Percentiles rank a stretch among this genome's conserved stretches.
phyloP scores from a whole-genome alignment of 2,329 filamentous ascomycete genomes.

The Dryadomyces quercivorus region DNA sequence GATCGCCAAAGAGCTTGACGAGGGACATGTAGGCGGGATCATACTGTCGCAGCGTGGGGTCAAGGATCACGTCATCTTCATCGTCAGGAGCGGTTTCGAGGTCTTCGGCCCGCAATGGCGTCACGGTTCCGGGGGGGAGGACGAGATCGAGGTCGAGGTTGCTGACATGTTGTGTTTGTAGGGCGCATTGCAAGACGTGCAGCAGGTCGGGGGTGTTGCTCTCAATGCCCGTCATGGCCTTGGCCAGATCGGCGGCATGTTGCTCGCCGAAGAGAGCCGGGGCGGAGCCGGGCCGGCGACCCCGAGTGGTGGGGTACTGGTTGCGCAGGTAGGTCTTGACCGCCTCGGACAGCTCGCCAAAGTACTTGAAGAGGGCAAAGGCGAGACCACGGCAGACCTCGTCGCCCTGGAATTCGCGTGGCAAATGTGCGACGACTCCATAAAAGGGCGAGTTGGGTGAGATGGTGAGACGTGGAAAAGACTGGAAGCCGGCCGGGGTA shows the following conservation, averaged over 20 bases:
- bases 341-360: constrained; percentile 66
- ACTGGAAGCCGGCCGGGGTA: constrained; percentile 76
- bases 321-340: constrained; percentile 61
- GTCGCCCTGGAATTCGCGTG: constrained; percentile 89
- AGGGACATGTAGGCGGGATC: constrained; percentile 59
- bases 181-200: constrained; percentile 57
- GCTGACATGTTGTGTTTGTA: constrained; percentile 70
- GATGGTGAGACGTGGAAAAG: constrained; percentile 82
- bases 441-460: constrained; percentile 90
- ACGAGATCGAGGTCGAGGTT: constrained; percentile 84
- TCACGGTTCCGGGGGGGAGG: constrained; percentile 64
- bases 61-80: constrained; percentile 53
- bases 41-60: constrained; percentile 57
- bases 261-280: constrained; percentile 74
- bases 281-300: constrained; percentile 48
- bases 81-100: constrained; percentile 42
- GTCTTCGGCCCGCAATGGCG: constrained; percentile 48
- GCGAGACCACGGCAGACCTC: constrained; percentile 84
- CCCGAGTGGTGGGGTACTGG: constrained; percentile 38
- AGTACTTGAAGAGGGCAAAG: constrained; percentile 90
- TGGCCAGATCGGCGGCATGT: constrained; percentile 84
- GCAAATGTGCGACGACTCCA: constrained; percentile 76
- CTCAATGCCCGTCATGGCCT: constrained; percentile 72
- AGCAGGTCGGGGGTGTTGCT: constrained; percentile 62
- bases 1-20: constrained; percentile 68